Conservation (phyloP, 2,329 filamentous ascomycete species). For the Aspergillus uvarum region DNA sequence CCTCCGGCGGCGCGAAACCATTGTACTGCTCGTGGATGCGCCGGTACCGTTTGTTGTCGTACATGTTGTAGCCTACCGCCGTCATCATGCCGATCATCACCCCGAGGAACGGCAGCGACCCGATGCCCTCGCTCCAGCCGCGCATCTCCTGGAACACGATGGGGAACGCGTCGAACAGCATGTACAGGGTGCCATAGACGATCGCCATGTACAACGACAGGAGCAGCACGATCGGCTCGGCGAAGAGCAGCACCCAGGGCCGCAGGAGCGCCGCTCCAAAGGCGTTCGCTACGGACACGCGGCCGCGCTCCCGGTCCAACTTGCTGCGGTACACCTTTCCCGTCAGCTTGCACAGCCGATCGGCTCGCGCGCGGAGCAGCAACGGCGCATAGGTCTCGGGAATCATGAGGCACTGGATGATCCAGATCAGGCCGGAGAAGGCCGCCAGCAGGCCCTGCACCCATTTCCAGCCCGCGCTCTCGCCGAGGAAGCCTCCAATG, state of each 20-base stretch:
- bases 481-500: slow-evolving; percentile 32
- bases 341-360: slow-evolving; percentile 24
- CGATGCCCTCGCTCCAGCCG: slow-evolving; percentile 2
- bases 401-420: slow-evolving; percentile 24
- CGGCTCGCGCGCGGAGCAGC: slow-evolving; percentile 30
- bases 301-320: slow-evolving; percentile 28
- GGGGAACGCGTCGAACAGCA: slow-evolving; percentile 9
- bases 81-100: slow-evolving; percentile 34
- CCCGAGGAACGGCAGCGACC: slow-evolving; percentile 24
- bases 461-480: slow-evolving; percentile 32
- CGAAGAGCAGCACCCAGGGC: slow-evolving; percentile 32
- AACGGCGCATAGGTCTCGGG: slow-evolving; percentile 34
- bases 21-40: slow-evolving; percentile 17
- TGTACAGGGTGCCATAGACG: slow-evolving; percentile 7
- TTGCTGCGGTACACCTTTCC: slow-evolving; percentile 28
- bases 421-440: slow-evolving; percentile 31
- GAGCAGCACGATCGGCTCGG: slow-evolving; percentile 34
- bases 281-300: slow-evolving; percentile 17
- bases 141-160: slow-evolving; percentile 3
- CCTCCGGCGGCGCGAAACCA: slow-evolving; percentile 28
- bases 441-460: slow-evolving; percentile 32
- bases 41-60: slow-evolving; percentile 29
- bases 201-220: slow-evolving; percentile 28
- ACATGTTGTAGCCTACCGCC: slow-evolving; percentile 25
- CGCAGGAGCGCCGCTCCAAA: slow-evolving; percentile 29